These are phyloP conservation scores for Vanilla planifolia DNA, from an alignment of 106 monocot species.

Conservation along the genomic window DNA sequence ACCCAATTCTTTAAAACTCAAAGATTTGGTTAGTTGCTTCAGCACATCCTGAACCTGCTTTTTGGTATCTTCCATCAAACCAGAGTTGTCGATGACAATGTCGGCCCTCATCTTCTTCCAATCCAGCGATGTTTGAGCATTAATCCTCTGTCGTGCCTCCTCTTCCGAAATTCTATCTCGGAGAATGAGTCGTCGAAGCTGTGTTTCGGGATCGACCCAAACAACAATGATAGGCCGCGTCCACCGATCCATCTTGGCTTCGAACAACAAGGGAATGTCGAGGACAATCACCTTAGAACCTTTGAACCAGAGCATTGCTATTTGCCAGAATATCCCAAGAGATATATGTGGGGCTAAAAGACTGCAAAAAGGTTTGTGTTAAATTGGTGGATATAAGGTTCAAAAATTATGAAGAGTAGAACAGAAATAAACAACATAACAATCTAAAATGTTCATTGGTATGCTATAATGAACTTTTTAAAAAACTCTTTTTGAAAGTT, in stretches of 20 bases:
- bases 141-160: conserved; percentile 60
- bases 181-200: conserved; percentile 61
- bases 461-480: too few relatives aligned
- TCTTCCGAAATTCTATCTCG: conserved; percentile 75
- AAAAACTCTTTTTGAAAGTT: too few relatives aligned
- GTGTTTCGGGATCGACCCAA: conserved; percentile 81
- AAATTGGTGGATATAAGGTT: too few relatives aligned
- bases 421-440: too few relatives aligned
- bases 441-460: too few relatives aligned
- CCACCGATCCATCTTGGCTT: conserved; percentile 71
- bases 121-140: conserved; percentile 64
- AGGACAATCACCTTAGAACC: conserved; percentile 71
- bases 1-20: conserved; percentile 58
- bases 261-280: conserved; percentile 88
- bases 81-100: conserved; percentile 84
- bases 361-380: conserved; percentile 26
- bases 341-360: conserved; percentile 85
- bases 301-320: conserved; percentile 76
- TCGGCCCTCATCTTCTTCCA: conserved; percentile 72
- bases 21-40: conserved; percentile 30
- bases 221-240: conserved; percentile 74
- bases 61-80: conserved; percentile 67
- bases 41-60: conserved; percentile 54
- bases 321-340: conserved; percentile 65
- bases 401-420: too few relatives aligned